Evolutionary conservation across 129 eudicot species (phyloP).

Genomic region (Helianthus annuus): HanXRQr2.0-SUNRISE NC_035433.2:124534109-124534608

Average conservation of each 20-base stretch:
- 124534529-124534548: no score
- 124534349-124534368: conserved; percentile 84
- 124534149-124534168: conserved; percentile 1
- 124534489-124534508: no score
- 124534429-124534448: no score
- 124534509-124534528: no score
- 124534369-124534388: not conserved
- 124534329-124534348: conserved; percentile 79
- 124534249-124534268: conserved; percentile 70
- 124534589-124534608: no score
- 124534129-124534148: not conserved
- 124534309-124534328: conserved; percentile 62
- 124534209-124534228: conserved; percentile 91
- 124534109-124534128: not conserved
- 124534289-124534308: conserved; percentile 91
- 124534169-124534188: conserved; percentile 7
- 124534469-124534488: no score
- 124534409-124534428: not conserved
- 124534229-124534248: conserved; percentile 78
- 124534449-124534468: no score
- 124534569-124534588: no score
- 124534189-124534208: conserved; percentile 65
- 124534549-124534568: no score
- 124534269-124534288: conserved; percentile 93
- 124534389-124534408: conserved; percentile 9